Evolutionary conservation across 164 flowering plant species (phyloP).

Genomic region (Vitis labrusca): DNA sequence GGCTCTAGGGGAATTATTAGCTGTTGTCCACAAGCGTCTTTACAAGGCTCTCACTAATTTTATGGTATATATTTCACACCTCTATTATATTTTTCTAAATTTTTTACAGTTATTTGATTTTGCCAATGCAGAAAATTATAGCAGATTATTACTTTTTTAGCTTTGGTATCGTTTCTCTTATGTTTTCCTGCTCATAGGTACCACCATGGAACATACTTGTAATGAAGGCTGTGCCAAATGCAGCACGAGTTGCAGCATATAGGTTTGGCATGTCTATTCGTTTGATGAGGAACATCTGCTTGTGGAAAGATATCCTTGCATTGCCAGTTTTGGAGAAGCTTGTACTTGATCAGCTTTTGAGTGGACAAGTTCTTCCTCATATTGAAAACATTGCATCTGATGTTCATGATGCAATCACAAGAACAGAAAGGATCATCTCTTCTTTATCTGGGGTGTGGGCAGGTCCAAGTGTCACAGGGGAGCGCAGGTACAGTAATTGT

Average conservation of each 20-base stretch:
- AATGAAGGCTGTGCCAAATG: conserved; percentile 76
- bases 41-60: conserved; percentile 66
- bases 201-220: conserved; percentile 81
- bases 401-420: conserved; percentile 82
- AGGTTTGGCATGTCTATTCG: conserved; percentile 86
- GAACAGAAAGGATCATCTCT: conserved; percentile 80
- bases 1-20: conserved; percentile 67
- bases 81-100: background rate
- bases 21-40: conserved; percentile 61
- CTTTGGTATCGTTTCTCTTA: background rate
- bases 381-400: conserved; percentile 59
- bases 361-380: conserved; percentile 83
- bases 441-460: conserved; percentile 83
- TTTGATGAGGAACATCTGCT: conserved; percentile 77
- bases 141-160: background rate
- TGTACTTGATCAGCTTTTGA: conserved; percentile 80
- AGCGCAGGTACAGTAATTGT: conserved; percentile 48
- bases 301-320: conserved; percentile 88
- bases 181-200: conserved; percentile 42
- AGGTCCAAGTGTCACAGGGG: conserved; percentile 55
- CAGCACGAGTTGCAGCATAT: conserved; percentile 83
- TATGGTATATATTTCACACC: conserved; percentile 39
- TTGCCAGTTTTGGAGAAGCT: conserved; percentile 70
- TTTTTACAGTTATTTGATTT: no score
- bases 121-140: no score